Conservation (phyloP, 208 protist genomes). For the Leishmania major region DNA sequence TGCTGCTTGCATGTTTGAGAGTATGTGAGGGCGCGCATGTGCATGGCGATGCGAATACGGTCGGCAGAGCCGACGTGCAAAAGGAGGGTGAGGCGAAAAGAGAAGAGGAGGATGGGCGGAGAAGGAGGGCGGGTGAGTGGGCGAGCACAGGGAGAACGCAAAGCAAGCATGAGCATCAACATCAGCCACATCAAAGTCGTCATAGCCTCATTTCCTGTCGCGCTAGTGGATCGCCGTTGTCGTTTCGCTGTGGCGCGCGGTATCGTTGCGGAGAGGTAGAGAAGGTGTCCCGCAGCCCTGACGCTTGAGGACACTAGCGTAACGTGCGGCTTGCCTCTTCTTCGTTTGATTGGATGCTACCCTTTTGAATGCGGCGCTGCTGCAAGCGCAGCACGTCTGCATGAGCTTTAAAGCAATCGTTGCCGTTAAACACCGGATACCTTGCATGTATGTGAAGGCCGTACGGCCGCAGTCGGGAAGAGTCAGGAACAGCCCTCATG, state of each 20-base stretch:
- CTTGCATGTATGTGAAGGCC: background rate
- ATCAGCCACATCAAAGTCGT: background rate
- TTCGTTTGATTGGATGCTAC: background rate
- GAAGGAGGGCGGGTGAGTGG: background rate
- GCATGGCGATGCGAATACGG: background rate
- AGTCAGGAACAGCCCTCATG: background rate
- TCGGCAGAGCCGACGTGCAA: background rate
- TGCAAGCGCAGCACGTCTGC: background rate
- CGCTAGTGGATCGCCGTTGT: background rate
- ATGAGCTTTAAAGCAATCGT: background rate
- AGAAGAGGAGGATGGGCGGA: background rate
- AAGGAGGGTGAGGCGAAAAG: background rate
- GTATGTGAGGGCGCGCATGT: background rate
- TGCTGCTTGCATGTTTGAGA: background rate
- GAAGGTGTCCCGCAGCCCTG: background rate
- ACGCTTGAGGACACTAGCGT: background rate
- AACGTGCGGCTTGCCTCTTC: background rate
- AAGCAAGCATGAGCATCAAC: background rate
- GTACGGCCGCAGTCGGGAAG: background rate
- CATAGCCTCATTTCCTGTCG: background rate
- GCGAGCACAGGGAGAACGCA: background rate
- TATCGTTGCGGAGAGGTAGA: background rate
- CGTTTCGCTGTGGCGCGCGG: background rate
- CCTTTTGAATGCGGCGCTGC: background rate
- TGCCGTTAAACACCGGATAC: background rate